Base-by-base conservation (phyloP, 2,329 filamentous ascomycete genomes). In the Fusarium lyarnte region DNA sequence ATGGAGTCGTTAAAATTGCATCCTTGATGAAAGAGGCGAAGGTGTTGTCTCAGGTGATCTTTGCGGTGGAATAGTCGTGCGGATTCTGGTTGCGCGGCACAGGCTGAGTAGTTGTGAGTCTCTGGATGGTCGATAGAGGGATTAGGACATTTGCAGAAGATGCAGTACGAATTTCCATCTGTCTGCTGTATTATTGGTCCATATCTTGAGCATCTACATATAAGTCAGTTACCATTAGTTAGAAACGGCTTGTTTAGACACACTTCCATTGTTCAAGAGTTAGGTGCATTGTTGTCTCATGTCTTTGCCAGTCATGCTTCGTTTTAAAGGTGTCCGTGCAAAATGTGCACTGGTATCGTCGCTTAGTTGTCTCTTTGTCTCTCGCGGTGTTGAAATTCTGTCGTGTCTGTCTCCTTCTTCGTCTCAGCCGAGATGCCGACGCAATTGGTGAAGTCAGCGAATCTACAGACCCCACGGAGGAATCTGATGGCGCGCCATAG, bases 221-320 rank as follows among this genome's bases (percentile, higher is more conserved):
- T 0, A 12, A 3, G 3, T 52, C 2, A 52, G 33, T 13, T 6
- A 27, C 3, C 5, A 8, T 14, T 6, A 7, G 7, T 4, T 0
- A 4, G 12, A 11, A 3, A 14, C 1, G 17, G n/a, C 6, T 31
- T 17, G 9, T 1, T 16, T 27, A 2, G 5, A 55, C 53, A 33
- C 1, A 57, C 54, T 58, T 58, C 54, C 54, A 58, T 8, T 49
- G 54, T 5, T 58, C 54, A 1, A 58, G 54, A 0, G 39, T 58
- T 0, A 58, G 8, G 6, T 58, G 54, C 54, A 58, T 49, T 0
- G 54, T 58, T 10, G 54, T 58, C 21, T 58, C 54, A 27, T 58
- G 45, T 0, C 55, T 25, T 21, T 58, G 55, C 55, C 55, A 58
- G 4, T 58, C 55, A 58, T 58, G 55, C 13, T 58, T 58, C 4